Evolutionary conservation across 2,329 filamentous ascomycete genomes (phyloP).

Genomic region (Trichoderma sp.): DNA sequence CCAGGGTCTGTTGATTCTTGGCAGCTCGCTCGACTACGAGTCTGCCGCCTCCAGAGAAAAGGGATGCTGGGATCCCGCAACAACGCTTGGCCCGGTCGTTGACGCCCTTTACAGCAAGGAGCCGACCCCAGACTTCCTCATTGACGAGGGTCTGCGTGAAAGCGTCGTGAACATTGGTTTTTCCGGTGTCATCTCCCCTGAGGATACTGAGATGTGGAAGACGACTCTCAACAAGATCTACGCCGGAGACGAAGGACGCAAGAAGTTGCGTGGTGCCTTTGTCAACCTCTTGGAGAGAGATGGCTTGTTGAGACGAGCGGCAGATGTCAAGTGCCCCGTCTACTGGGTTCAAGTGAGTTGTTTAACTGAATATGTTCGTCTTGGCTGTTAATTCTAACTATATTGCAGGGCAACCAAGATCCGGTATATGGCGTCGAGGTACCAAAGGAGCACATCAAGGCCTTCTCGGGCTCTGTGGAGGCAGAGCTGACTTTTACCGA

Average conservation of each 20-base stretch:
- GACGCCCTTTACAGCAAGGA: slow-evolving; percentile 46
- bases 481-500: slow-evolving; percentile 50
- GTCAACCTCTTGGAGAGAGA: slow-evolving; percentile 52
- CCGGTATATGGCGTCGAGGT: slow-evolving; percentile 47
- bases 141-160: slow-evolving; percentile 51
- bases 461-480: slow-evolving; percentile 52
- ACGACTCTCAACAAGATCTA: slow-evolving; percentile 52
- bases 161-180: slow-evolving; percentile 53
- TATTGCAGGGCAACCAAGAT: slow-evolving; percentile 50
- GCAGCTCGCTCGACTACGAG: slow-evolving; percentile 59
- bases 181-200: slow-evolving; percentile 43
- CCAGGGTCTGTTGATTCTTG: slow-evolving; percentile 52
- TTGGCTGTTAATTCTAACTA: background rate
- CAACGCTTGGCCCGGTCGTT: slow-evolving; percentile 48
- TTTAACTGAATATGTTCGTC: background rate
- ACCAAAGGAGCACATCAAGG: slow-evolving; percentile 53
- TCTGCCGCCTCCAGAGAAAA: slow-evolving; percentile 49
- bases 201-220: slow-evolving; percentile 51
- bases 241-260: slow-evolving; percentile 53
- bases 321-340: slow-evolving; percentile 55
- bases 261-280: slow-evolving; percentile 52
- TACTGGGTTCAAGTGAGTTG: slow-evolving; percentile 54
- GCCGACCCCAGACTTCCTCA: slow-evolving; percentile 52
- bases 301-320: slow-evolving; percentile 50
- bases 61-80: slow-evolving; percentile 55